A percentile compares a stretch with the other conserved stretches of the same genome.
phyloP scores from a whole-genome alignment of 371 early-diverging fungal genomes.

The Agmasoma carcini region DNA sequence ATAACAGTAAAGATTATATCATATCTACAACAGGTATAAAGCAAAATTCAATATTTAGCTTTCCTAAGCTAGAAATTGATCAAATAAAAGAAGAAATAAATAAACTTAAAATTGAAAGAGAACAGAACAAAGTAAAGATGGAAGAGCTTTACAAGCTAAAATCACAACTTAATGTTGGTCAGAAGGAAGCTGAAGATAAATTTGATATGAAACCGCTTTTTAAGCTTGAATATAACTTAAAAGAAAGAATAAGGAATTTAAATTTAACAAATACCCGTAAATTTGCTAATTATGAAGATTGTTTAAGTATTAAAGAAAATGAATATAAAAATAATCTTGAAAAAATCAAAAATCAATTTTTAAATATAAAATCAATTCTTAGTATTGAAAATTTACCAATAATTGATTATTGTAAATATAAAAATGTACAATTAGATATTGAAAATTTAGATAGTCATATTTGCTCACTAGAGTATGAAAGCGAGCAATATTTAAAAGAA shows the following conservation, averaged over 20 bases:
- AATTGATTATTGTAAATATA: background rate
- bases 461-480: too few relatives aligned
- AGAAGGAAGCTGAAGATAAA: background rate
- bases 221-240: background rate
- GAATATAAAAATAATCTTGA: background rate
- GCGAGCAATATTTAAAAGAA: too few relatives aligned
- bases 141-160: constrained; percentile 6
- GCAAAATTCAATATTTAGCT: constrained; percentile 25
- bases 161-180: background rate
- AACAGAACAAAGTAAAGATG: constrained; percentile 22
- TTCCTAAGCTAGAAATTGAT: background rate
- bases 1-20: constrained; percentile 40
- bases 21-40: constrained; percentile 25
- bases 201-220: background rate
- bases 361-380: background rate
- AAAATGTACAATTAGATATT: background rate
- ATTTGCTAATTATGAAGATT: background rate
- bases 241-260: background rate
- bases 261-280: background rate
- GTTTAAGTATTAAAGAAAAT: background rate
- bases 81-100: constrained; percentile 28
- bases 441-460: too few relatives aligned
- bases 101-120: constrained; percentile 20
- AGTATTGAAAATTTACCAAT: constrained; percentile 1
- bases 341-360: background rate